Conservation (phyloP, 768 basidiomycete genomes). For the Termitomyces heimii region DNA sequence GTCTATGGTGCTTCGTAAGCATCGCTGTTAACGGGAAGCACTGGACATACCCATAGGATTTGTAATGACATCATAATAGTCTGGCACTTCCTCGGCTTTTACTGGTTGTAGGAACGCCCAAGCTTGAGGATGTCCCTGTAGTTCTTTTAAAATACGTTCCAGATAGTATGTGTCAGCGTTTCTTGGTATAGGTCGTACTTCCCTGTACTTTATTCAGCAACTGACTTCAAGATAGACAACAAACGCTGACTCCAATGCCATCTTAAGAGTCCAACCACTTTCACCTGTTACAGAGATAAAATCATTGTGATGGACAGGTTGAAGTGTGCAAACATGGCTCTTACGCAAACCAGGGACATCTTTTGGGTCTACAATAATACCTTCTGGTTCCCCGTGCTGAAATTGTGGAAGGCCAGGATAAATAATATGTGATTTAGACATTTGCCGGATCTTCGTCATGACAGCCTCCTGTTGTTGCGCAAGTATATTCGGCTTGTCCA, state of each 20-base stretch:
- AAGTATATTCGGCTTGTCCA: constrained; percentile 72
- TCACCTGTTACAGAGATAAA: constrained; percentile 47
- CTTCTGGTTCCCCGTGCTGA: constrained; percentile 48
- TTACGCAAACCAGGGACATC: constrained; percentile 86
- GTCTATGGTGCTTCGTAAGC: constrained; percentile 41
- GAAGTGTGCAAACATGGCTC: constrained; percentile 18
- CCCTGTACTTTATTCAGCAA: constrained; percentile 15
- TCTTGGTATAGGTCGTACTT: constrained; percentile 29
- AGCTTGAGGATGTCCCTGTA: constrained; percentile 70
- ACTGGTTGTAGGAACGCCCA: constrained; percentile 92
- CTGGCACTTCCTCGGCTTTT: constrained; percentile 67
- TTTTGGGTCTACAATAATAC: constrained; percentile 55
- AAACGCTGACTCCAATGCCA: constrained; percentile 60
- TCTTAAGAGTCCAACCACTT: constrained; percentile 87
- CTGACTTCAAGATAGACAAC: background rate
- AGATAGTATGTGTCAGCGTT: constrained; percentile 61
- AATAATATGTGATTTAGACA: constrained; percentile 82
- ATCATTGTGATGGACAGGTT: constrained; percentile 3
- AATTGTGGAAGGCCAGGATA: constrained; percentile 78
- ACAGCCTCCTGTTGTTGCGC: constrained; percentile 85
- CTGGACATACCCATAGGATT: constrained; percentile 81
- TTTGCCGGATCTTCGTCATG: constrained; percentile 79
- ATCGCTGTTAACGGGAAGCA: constrained; percentile 1
- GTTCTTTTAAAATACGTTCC: constrained; percentile 71
- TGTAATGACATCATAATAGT: constrained; percentile 88